These are phyloP conservation scores for Fragaria vesca DNA, from an alignment of 306 rosid species.

Conservation along the genomic window DNA sequence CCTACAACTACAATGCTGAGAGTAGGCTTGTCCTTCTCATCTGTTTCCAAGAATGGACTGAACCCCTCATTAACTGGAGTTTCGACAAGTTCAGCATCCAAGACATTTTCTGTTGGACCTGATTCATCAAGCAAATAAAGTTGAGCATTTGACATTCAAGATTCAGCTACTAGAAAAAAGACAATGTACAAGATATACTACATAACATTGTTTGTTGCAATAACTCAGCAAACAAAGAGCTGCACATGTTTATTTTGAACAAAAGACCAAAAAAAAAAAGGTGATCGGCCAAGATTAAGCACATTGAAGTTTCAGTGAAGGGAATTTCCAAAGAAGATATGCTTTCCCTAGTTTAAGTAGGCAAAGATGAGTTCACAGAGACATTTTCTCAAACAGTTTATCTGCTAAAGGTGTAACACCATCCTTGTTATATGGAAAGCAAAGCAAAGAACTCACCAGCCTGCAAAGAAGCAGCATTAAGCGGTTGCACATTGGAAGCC, in stretches of 20 bases:
- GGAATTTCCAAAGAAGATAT: background rate
- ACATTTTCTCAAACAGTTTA: background rate
- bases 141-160: background rate
- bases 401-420: background rate
- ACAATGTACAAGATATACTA: background rate
- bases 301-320: background rate
- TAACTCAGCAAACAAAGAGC: background rate
- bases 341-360: background rate
- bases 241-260: background rate
- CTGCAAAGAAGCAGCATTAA: constrained; percentile 11
- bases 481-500: constrained; percentile 1
- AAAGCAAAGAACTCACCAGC: constrained; percentile 6
- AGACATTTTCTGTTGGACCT: constrained; percentile 1
- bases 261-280: too few relatives aligned
- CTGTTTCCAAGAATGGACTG: background rate
- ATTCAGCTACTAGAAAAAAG: background rate
- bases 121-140: background rate
- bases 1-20: constrained; percentile 14
- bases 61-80: background rate
- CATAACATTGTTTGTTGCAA: background rate
- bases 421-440: background rate
- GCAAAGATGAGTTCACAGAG: background rate
- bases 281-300: background rate
- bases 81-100: constrained; percentile 11
- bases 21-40: background rate